These are phyloP conservation scores for Aspergillus haitiensis DNA, from an alignment of 495 filamentous ascomycete genomes.

Conservation along the genomic window DNA sequence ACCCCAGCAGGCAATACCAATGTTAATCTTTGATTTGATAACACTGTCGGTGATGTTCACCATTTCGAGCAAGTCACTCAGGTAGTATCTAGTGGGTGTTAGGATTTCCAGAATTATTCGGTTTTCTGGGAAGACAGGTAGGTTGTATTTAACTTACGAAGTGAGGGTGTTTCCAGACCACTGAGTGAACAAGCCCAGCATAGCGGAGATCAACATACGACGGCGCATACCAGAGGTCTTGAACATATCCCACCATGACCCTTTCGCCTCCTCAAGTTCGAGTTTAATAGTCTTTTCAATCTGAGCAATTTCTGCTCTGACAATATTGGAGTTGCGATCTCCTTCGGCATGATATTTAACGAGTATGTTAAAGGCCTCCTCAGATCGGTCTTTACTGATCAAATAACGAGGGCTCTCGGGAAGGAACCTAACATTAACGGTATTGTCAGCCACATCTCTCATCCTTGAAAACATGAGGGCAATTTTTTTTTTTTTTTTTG, in stretches of 20 bases:
- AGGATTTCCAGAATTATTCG: background rate
- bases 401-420: conserved; percentile 63
- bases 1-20: conserved; percentile 59
- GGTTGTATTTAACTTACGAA: conserved; percentile 36
- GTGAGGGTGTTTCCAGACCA: conserved; percentile 67
- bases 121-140: background rate
- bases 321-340: conserved; percentile 52
- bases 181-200: conserved; percentile 63
- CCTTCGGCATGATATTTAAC: conserved; percentile 63
- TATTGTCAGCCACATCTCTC: background rate
- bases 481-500: background rate
- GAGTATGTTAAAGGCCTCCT: conserved; percentile 59
- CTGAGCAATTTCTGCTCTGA: conserved; percentile 60
- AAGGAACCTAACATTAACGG: conserved; percentile 39
- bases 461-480: background rate
- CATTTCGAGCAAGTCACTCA: conserved; percentile 50
- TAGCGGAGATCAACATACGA: conserved; percentile 56
- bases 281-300: conserved; percentile 59
- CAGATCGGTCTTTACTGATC: conserved; percentile 56
- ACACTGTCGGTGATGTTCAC: conserved; percentile 51
- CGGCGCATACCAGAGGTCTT: conserved; percentile 54
- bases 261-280: conserved; percentile 54
- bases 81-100: conserved; percentile 46
- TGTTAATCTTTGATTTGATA: conserved; percentile 57
- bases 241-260: conserved; percentile 57